A percentile compares a stretch with the other conserved stretches of the same genome.
phyloP scores from a whole-genome alignment of 306 rosid genomes.

The Casuarina cunninghamiana region DNA sequence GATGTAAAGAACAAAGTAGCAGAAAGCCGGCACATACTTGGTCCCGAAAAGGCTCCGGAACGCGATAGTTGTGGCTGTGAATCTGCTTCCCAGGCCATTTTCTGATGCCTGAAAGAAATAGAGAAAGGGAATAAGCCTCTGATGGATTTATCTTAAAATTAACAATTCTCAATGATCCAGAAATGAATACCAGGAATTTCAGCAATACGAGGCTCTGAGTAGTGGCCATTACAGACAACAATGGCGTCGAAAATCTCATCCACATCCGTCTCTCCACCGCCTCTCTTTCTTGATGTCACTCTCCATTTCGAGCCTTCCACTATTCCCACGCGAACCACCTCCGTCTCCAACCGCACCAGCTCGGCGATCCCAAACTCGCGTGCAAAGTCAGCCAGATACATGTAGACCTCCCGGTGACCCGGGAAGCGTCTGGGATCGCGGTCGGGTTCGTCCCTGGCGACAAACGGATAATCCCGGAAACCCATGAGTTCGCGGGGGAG shows the following conservation, averaged over 20 bases:
- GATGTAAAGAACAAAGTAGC: background rate
- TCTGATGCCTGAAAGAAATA: slow-evolving; percentile 41
- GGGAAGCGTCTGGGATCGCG: slow-evolving; percentile 67
- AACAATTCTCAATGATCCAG: background rate
- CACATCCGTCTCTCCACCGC: slow-evolving; percentile 14
- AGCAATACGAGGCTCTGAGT: slow-evolving; percentile 52
- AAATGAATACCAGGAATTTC: slow-evolving; percentile 39
- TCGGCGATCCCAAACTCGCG: slow-evolving; percentile 34
- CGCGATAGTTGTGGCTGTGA: slow-evolving; percentile 76
- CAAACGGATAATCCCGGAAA: slow-evolving; percentile 63
- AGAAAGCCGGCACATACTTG: slow-evolving; percentile 46
- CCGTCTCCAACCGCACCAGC: slow-evolving; percentile 47
- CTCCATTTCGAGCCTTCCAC: slow-evolving; percentile 50
- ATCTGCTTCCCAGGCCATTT: slow-evolving; percentile 64
- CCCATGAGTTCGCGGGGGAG: slow-evolving; percentile 78
- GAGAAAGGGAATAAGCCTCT: background rate
- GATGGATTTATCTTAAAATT: background rate
- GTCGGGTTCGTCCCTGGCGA: slow-evolving; percentile 32
- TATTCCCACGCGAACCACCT: slow-evolving; percentile 43
- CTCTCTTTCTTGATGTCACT: slow-evolving; percentile 35
- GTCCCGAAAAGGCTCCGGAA: slow-evolving; percentile 53
- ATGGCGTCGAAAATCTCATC: slow-evolving; percentile 63
- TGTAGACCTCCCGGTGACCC: slow-evolving; percentile 52
- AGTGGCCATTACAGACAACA: slow-evolving; percentile 58
- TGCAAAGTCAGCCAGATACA: slow-evolving; percentile 50